Base-by-base conservation (phyloP, 371 early-diverging fungal genomes). In the Mortierella sp. region DNA sequence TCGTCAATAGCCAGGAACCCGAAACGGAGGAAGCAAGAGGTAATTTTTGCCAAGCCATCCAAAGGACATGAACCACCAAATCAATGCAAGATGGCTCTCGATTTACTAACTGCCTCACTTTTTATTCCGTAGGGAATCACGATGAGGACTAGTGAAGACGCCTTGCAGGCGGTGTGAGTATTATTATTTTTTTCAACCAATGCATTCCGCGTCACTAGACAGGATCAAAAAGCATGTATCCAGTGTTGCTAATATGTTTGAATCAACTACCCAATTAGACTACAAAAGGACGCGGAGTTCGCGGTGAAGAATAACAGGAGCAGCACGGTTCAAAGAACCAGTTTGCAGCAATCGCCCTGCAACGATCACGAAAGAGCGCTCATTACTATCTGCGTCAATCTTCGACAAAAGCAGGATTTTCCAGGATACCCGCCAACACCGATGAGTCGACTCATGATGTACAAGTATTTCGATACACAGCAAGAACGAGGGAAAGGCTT, bases 281-380 rank as follows among this genome's bases (percentile, higher is more conserved):
- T 38, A 21, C 68, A 24, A 24, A 68, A 10, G 19, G 68, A 68
- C 19, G 68, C 38, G 0, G 68, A 68, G 24, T 68, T 42, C 10
- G 10, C 11, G 21, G 44, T 2, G 10, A 24, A 9, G 45, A 42
- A 2, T 14, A 28, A 8, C 50, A 19, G 24, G 28, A 14, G 34
- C 48, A n/a, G 0, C 50, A 57, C 11, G 9, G 10, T 3, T 28
- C 28, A 34, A 38, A 34, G 19, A 8, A 38, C 0, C 5, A 34
- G 11, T 21, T n/a, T 28, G 16, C 54, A 50, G 2, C 45, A 0
- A 70, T 26, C 13, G 50, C 42, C 55, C 1, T 54, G 73, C 4
- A 50, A 79, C 45, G 42, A 44, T 2, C 84, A 81, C 34, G 77
- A 73, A 24, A 70, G 28, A 28, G 76, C 87, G 14, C 83, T 87